Conservation (phyloP, 805 yeast species). For the Yarrowia alimentaria region DNA sequence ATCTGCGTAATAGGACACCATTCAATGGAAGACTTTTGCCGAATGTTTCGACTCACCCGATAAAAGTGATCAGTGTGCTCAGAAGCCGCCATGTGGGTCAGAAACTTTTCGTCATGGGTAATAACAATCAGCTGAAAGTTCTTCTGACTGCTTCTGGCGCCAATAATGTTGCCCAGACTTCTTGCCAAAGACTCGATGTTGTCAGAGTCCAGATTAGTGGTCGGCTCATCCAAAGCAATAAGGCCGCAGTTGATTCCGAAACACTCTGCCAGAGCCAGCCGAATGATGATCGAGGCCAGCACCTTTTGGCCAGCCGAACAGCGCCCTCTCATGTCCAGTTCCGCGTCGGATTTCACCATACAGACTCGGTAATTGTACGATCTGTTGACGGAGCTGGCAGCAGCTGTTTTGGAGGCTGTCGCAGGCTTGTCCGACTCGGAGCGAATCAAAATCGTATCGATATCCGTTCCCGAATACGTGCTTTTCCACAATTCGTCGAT, state of each 20-base stretch:
- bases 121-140: conserved; percentile 94
- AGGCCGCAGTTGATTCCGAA: conserved; percentile 94
- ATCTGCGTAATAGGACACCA: conserved; percentile 40
- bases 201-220: conserved; percentile 88
- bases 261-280: conserved; percentile 91
- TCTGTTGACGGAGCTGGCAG: conserved; percentile 47
- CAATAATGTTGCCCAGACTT: conserved; percentile 72
- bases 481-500: conserved; percentile 90
- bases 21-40: conserved; percentile 75
- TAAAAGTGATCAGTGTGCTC: conserved; percentile 85
- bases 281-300: conserved; percentile 82
- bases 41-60: conserved; percentile 72
- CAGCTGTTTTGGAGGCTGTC: too few relatives aligned
- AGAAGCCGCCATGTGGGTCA: conserved; percentile 79
- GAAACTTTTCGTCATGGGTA: conserved; percentile 92
- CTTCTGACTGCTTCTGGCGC: conserved; percentile 67
- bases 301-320: conserved; percentile 99
- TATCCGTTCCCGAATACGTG: conserved; percentile 93
- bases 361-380: conserved; percentile 91
- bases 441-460: conserved; percentile 81
- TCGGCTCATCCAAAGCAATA: conserved; percentile 96
- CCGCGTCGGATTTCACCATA: conserved; percentile 89
- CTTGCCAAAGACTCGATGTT: conserved; percentile 85
- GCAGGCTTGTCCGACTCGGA: conserved; percentile 51
- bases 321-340: conserved; percentile 95